Base-by-base conservation (phyloP, 768 basidiomycete species). In the Suillus subalutaceus region DNA sequence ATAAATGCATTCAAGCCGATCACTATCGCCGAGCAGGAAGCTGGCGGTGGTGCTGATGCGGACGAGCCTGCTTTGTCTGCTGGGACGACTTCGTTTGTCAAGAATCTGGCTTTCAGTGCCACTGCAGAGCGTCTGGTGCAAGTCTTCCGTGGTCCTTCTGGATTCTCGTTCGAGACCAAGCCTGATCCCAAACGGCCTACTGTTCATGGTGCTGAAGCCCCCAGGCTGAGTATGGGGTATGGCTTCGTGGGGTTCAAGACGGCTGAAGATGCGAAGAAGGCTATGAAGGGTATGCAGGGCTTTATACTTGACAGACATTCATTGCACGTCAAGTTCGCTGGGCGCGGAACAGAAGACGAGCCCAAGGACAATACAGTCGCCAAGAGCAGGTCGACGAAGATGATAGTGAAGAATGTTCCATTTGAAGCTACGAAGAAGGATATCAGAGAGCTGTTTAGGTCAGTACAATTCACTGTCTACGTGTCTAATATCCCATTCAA, bases 351-450 rank as follows among this genome's bases (percentile, higher is more conserved):
- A 10, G 88, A 87, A 48, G 88, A 86, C 60, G 81, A 75, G n/a
- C 74, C 76, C 53, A 81, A 73, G 38, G 81, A 76, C 64, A 78
- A 73, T 30, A 79, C 71, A 18, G 69, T 69, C 13, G 77, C 80
- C 38, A 89, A 86, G 79, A 86, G 84, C 59, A 84, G 84, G 66
- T 91, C 92, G 68, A 92, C 95, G 69, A 99, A 98, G 87, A 90
- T 99, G 85, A 88, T 98, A 61, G 94, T 99, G 70, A 99, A 98
- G 87, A 99, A 99, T 72, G 85, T 98, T 63, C 96, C 97, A 48
- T 99, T 99, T 81, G 97, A 99, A 78, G 94, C 91, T 55, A 91
- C 91, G 52, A n/a, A n/a, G n/a, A n/a, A n/a, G 80, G 97, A 99
- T 70, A 84, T 99, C 32, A 83, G 92, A 63, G 91, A 93, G 67